Evolutionary conservation across 2,329 filamentous ascomycete genomes (phyloP), one percentile per base, ranked within the genome.

Genomic region (Penicillium sp.): DNA sequence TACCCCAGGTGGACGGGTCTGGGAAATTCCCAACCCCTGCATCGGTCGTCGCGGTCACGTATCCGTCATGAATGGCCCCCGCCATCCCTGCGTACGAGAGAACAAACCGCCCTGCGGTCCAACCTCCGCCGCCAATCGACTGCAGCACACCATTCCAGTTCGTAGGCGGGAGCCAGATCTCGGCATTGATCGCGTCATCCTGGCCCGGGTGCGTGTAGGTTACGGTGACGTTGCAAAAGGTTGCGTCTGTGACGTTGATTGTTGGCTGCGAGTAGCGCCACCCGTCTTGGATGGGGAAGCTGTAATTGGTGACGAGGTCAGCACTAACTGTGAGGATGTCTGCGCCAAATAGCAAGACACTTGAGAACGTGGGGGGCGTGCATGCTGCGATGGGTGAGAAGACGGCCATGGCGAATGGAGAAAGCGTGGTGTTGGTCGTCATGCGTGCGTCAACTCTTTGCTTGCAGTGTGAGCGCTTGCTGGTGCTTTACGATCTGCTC

Each of bases 141-240:
- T 73, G 69, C 31, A 82, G 73, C 0, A 76, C 74, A 1, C 73
- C 68, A 45, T 79, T 79, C 76, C 76, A 80, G 3, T 68, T 56
- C 11, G 35, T 5, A 5, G 66, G 75, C 1, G 76, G 77, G 1
- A 80, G 70, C 71, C 74, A 76, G 3, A 73, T 55, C 46, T 75
- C 68, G 6, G 75, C 71, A 23, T 64, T 70, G 56, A 79, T 71
- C 1, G 19, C 64, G 62, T 80, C 78, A 21, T 75, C 61, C 47
- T 72, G 66, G 3, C 77, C 76, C 0, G 75, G 75, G 60, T 80
- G 77, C 0, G 75, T 79, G 60, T 79, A 77, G 0, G 67, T 66
- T 0, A 79, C 70, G 8, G 74, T 78, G 48, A 79, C 68, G 52
- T 79, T 78, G 69, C 78, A 80, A 62, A 78, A 77, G 5, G 45